phyloP scores from a whole-genome alignment of 495 filamentous ascomycete species.

The Neurospora hispaniola region DNA sequence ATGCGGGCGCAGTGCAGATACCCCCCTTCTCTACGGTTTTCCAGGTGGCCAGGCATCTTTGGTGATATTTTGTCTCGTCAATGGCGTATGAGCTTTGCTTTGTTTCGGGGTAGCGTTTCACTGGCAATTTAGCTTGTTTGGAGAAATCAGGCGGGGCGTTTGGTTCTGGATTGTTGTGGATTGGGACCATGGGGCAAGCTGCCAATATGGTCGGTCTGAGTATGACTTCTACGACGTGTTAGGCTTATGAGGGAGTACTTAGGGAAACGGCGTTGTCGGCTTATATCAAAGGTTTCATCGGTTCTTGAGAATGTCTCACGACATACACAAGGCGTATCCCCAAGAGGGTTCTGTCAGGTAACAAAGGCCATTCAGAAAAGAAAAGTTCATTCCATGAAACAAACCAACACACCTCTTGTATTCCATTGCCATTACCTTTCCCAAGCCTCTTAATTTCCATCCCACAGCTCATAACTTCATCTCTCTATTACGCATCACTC shows the following conservation, averaged over 20 bases:
- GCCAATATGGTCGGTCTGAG: background rate
- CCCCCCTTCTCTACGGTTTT: background rate
- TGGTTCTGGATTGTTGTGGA: background rate
- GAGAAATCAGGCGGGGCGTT: background rate
- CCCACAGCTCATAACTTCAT: background rate
- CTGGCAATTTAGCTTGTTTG: background rate
- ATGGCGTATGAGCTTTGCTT: fast-evolving
- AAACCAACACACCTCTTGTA: background rate
- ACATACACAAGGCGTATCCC: too few species aligned
- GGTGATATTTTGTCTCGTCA: background rate
- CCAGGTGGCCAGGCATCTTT: background rate
- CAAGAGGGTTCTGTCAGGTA: background rate
- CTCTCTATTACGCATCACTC: background rate
- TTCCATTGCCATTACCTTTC: background rate
- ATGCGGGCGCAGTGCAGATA: background rate
- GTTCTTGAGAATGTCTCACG: background rate
- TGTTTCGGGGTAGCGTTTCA: background rate
- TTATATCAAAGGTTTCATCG: background rate
- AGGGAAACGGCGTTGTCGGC: background rate
- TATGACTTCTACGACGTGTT: background rate
- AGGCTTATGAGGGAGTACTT: background rate
- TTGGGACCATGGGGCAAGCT: background rate
- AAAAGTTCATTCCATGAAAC: background rate
- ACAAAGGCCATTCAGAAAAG: background rate
- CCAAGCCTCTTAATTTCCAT: background rate